Evolutionary conservation across 2,329 filamentous ascomycete genomes (phyloP).

Genomic region (Trichoderma cornu-damae): DNA sequence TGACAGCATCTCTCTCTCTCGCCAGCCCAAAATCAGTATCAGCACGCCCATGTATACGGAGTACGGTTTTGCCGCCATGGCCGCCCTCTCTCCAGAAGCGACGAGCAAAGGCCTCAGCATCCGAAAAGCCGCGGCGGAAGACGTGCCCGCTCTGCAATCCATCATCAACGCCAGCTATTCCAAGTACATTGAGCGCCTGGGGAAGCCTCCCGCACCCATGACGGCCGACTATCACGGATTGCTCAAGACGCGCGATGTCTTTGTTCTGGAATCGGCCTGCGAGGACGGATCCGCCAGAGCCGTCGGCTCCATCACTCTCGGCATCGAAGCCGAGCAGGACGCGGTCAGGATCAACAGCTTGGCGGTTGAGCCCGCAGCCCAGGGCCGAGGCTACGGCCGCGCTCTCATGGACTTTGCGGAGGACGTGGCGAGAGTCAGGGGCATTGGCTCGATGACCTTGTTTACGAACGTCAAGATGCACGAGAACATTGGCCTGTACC

Average conservation of each 20-base stretch:
- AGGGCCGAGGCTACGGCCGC: constrained; percentile 31
- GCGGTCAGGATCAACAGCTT: constrained; percentile 28
- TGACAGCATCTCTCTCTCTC: too few species aligned
- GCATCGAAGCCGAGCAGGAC: constrained; percentile 21
- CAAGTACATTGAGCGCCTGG: constrained; percentile 34
- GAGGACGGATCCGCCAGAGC: not conserved
- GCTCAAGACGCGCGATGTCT: constrained; percentile 27
- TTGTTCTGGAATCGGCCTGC: not conserved
- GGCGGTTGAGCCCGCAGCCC: constrained; percentile 28
- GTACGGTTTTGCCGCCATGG: not conserved
- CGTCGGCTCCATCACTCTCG: constrained; percentile 25
- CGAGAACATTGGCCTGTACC: constrained; percentile 30
- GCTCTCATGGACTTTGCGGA: constrained; percentile 31
- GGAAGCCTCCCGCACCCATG: constrained; percentile 35
- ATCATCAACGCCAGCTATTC: constrained; percentile 31
- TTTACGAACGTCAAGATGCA: constrained; percentile 35
- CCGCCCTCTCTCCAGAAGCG: not conserved
- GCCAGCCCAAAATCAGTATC: not conserved
- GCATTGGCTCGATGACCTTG: constrained; percentile 25
- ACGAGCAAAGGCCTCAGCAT: not conserved
- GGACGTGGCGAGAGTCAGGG: constrained; percentile 26
- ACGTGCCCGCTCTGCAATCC: constrained; percentile 23
- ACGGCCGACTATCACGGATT: constrained; percentile 30
- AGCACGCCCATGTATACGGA: not conserved
- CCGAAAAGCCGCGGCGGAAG: not conserved